These are phyloP conservation scores for Anthracocystis panici-leucophaei DNA, from an alignment of 1,284 basidiomycete species.

Conservation along the genomic window DNA sequence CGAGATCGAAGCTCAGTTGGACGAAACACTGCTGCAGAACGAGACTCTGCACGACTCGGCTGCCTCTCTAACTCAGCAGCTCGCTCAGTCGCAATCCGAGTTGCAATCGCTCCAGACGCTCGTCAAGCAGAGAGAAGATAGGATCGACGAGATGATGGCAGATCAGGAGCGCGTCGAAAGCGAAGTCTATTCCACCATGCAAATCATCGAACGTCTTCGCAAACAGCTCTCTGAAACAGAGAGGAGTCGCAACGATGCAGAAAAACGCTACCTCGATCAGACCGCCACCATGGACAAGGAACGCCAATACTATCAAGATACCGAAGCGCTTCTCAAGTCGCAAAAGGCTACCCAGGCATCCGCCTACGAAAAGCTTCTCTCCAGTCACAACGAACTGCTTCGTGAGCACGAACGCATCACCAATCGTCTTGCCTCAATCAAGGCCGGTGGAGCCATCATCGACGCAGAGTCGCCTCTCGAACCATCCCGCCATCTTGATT, in stretches of 20 bases:
- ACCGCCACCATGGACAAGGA: constrained; percentile 62
- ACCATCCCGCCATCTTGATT: neutral
- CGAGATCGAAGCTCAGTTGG: constrained; percentile 49
- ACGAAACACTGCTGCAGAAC: constrained; percentile 42
- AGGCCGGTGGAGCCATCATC: constrained; percentile 10
- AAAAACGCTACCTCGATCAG: constrained; percentile 56
- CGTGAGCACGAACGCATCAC: constrained; percentile 55
- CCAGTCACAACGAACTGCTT: constrained; percentile 48
- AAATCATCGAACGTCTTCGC: constrained; percentile 54
- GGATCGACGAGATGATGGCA: constrained; percentile 57
- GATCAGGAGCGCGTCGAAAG: constrained; percentile 62
- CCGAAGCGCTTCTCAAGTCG: constrained; percentile 55
- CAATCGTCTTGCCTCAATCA: constrained; percentile 44
- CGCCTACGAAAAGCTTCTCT: constrained; percentile 52
- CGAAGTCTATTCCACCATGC: constrained; percentile 54
- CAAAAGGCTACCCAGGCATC: constrained; percentile 50
- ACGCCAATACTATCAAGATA: constrained; percentile 58
- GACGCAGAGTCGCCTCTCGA: constrained; percentile 6
- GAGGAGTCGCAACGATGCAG: constrained; percentile 47
- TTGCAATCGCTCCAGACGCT: constrained; percentile 31
- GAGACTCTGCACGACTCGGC: constrained; percentile 49
- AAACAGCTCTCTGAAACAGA: constrained; percentile 57
- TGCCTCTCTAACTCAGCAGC: constrained; percentile 31
- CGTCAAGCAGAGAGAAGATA: constrained; percentile 55
- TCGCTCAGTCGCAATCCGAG: constrained; percentile 36